phyloP scores from a whole-genome alignment of 1,284 basidiomycete genomes.

The Acaromyces ingoldii region DNA sequence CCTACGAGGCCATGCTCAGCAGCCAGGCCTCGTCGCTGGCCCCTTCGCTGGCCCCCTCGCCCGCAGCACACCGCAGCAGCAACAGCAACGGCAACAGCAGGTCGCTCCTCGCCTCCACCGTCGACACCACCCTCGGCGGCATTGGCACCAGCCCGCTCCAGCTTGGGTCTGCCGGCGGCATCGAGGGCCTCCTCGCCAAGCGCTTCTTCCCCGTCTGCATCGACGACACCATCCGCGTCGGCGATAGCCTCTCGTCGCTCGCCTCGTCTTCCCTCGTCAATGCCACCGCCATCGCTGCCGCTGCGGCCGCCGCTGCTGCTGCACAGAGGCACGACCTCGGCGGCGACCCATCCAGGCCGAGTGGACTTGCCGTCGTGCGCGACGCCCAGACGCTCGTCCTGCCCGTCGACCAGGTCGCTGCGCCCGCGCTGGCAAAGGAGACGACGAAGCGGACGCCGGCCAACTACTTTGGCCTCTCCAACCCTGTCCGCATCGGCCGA shows the following conservation, averaged over 20 bases:
- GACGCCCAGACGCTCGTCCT: neutral
- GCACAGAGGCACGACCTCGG: slow-evolving; percentile 9
- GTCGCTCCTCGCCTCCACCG: too few relatives aligned
- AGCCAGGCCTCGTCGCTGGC: slow-evolving; percentile 6
- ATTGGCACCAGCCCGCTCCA: slow-evolving; percentile 21
- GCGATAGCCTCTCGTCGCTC: slow-evolving; percentile 64
- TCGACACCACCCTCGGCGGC: slow-evolving; percentile 18
- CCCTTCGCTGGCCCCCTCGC: neutral
- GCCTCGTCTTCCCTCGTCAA: slow-evolving; percentile 51
- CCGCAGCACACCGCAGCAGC: neutral
- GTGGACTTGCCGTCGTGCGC: slow-evolving; percentile 6
- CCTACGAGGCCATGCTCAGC: too few relatives aligned
- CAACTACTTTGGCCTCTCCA: slow-evolving; percentile 33
- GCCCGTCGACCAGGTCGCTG: too few relatives aligned
- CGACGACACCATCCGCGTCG: slow-evolving; percentile 74
- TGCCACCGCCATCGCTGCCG: slow-evolving; percentile 1
- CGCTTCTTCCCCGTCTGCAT: slow-evolving; percentile 67
- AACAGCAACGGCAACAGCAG: slow-evolving; percentile 10
- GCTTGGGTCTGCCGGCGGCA: slow-evolving; percentile 18
- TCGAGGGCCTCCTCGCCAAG: slow-evolving; percentile 17
- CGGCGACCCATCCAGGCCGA: neutral
- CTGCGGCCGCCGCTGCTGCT: neutral
- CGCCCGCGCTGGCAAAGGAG: neutral
- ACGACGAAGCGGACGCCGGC: neutral
- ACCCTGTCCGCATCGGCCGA: slow-evolving; percentile 27